Percentiles rank a stretch among this genome's conserved stretches.
Evolutionary conservation across 305 asterid species (phyloP).

Genomic region (Euphrasia arctica): DNA sequence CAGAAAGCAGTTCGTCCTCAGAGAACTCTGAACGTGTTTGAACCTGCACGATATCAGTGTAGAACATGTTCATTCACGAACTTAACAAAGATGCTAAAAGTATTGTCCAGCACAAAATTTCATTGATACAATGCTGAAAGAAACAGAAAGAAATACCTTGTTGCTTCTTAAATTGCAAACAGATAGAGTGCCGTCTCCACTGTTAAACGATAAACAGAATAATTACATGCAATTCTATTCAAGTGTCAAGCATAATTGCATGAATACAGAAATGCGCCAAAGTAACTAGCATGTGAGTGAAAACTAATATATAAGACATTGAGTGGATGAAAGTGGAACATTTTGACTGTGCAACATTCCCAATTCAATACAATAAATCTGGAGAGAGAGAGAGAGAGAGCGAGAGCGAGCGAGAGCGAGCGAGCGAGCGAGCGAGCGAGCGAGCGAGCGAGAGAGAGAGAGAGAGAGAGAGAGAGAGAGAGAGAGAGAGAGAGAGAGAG

Average conservation of each 20-base stretch:
- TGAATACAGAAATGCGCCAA: background rate
- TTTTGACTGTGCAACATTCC: conserved; percentile 13
- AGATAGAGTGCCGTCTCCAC: conserved; percentile 94
- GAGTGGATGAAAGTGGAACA: background rate
- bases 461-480: too few species aligned
- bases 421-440: too few species aligned
- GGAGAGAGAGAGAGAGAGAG: background rate
- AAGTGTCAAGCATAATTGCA: background rate
- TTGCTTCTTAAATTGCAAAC: conserved; percentile 92
- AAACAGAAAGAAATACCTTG: conserved; percentile 49
- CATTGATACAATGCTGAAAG: conserved; percentile 22
- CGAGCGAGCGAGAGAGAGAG: too few species aligned
- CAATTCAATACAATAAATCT: background rate
- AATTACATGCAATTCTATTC: conserved; percentile 13
- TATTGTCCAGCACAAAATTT: conserved; percentile 1
- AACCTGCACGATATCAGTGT: conserved; percentile 42
- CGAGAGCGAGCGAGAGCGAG: too few species aligned
- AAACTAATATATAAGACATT: conserved; percentile 5
- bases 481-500: too few species aligned
- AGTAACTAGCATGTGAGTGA: background rate
- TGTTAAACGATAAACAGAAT: conserved; percentile 29
- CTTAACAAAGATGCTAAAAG: conserved; percentile 13
- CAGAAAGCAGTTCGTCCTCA: conserved; percentile 89
- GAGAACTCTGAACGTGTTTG: conserved; percentile 93
- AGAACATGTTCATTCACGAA: conserved; percentile 16